These are phyloP conservation scores for Rhizopogon vesiculosus DNA, from an alignment of 768 basidiomycete genomes.

Conservation along the genomic window DNA sequence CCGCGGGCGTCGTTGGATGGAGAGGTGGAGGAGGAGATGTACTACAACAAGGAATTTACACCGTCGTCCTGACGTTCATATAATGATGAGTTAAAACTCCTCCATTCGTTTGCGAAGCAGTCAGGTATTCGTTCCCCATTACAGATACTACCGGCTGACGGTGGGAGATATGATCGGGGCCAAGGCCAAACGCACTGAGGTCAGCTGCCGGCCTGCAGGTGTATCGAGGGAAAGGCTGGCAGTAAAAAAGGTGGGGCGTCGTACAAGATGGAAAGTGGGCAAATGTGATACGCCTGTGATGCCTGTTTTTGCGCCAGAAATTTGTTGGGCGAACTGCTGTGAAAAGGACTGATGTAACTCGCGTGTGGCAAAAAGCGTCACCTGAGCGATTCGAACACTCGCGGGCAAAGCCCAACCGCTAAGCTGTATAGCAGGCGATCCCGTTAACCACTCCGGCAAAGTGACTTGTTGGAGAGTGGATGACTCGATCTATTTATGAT, in stretches of 20 bases:
- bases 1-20: neutral
- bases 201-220: constrained; percentile 54
- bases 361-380: constrained; percentile 41
- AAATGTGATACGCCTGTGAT: constrained; percentile 69
- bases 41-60: neutral
- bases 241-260: constrained; percentile 74
- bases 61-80: neutral
- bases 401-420: constrained; percentile 61
- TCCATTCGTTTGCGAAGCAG: neutral
- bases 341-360: neutral
- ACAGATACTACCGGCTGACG: constrained; percentile 10
- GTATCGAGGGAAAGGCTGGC: constrained; percentile 67
- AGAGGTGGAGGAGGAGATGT: neutral
- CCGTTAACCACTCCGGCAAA: constrained; percentile 96
- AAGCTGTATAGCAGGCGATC: constrained; percentile 61
- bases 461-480: constrained; percentile 40
- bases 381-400: constrained; percentile 61
- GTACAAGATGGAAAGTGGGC: constrained; percentile 66
- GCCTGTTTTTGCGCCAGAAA: constrained; percentile 78
- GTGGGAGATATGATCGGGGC: constrained; percentile 30
- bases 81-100: constrained; percentile 5
- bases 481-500: too few species aligned
- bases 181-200: constrained; percentile 50
- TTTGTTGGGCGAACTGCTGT: constrained; percentile 70
- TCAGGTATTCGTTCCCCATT: constrained; percentile 7